Percentiles rank a stretch among this genome's conserved stretches.
Evolutionary conservation across 768 basidiomycete genomes (phyloP).

Genomic region (Saitozyma podzolica): DNA sequence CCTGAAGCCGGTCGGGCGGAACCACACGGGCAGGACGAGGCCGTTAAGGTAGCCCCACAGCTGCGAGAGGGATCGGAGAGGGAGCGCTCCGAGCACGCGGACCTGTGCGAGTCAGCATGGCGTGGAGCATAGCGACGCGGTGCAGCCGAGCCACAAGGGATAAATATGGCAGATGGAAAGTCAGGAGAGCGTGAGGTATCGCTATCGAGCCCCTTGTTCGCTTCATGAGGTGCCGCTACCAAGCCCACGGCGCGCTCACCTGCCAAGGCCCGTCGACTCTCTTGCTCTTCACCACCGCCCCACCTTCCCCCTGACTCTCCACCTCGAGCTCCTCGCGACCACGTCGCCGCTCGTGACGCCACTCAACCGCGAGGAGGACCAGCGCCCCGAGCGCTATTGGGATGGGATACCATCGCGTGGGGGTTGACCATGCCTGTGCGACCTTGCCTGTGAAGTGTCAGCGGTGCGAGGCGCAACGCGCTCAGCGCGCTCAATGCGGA

Average conservation of each 20-base stretch:
- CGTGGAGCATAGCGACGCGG: neutral
- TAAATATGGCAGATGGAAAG: too few relatives aligned
- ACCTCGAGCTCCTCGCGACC: conserved; percentile 32
- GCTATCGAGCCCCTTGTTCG: neutral
- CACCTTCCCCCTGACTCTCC: conserved; percentile 39
- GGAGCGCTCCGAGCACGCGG: conserved; percentile 93
- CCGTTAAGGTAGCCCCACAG: conserved; percentile 96
- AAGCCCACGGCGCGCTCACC: conserved; percentile 56
- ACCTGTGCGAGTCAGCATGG: conserved; percentile 57
- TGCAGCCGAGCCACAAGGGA: neutral
- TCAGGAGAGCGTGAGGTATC: conserved; percentile 6
- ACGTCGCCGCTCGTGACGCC: conserved; percentile 25
- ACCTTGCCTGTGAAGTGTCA: neutral
- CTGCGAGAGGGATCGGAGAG: conserved; percentile 90
- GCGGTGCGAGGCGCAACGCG: neutral
- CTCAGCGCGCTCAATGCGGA: too few relatives aligned
- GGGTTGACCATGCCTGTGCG: conserved; percentile 60
- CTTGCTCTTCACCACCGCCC: conserved; percentile 37
- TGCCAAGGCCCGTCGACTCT: conserved; percentile 88
- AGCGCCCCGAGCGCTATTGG: conserved; percentile 86
- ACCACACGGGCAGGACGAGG: conserved; percentile 88
- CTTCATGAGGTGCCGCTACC: neutral
- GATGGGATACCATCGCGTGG: conserved; percentile 92
- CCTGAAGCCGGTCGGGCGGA: conserved; percentile 84
- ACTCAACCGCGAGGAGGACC: conserved; percentile 60